A percentile compares a stretch with the other conserved stretches of the same genome.
Evolutionary conservation across 2,329 filamentous ascomycete species (phyloP).

Genomic region (Xylariaceae sp.): DNA sequence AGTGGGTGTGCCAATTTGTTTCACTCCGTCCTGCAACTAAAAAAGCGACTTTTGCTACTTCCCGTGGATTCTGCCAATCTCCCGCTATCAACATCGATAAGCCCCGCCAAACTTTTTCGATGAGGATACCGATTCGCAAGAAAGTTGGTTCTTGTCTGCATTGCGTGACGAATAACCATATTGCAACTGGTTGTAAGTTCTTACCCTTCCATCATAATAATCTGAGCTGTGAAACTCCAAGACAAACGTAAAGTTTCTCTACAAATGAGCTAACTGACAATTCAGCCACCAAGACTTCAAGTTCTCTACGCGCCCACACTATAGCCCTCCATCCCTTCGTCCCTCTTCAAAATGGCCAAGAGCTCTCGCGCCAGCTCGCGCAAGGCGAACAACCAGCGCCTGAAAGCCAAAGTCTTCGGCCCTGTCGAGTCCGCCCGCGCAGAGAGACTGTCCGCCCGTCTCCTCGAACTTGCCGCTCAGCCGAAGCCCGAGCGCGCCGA

Average conservation of each 20-base stretch:
- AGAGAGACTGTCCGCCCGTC: slow-evolving; percentile 79
- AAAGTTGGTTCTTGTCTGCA: not conserved
- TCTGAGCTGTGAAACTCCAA: not conserved
- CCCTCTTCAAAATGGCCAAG: slow-evolving; percentile 69
- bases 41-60: too few species aligned
- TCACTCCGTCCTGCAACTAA: too few species aligned
- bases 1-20: too few species aligned
- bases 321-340: too few species aligned
- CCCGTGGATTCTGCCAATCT: not conserved
- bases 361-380: slow-evolving; percentile 72
- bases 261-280: not conserved
- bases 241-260: not conserved
- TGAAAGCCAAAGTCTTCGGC: slow-evolving; percentile 79
- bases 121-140: not conserved
- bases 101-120: slow-evolving; percentile 15
- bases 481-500: slow-evolving; percentile 58
- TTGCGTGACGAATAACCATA: not conserved
- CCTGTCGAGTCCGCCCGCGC: slow-evolving; percentile 75
- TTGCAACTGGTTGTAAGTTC: not conserved
- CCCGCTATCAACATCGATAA: slow-evolving; percentile 11
- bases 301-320: not conserved
- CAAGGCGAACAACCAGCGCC: slow-evolving; percentile 78
- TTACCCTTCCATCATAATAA: not conserved
- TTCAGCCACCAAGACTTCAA: not conserved
- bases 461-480: slow-evolving; percentile 74